Evolutionary conservation across 225 moss, liverwort and hornwort species (phyloP).

Genomic region (Anthoceros angustus): DNA sequence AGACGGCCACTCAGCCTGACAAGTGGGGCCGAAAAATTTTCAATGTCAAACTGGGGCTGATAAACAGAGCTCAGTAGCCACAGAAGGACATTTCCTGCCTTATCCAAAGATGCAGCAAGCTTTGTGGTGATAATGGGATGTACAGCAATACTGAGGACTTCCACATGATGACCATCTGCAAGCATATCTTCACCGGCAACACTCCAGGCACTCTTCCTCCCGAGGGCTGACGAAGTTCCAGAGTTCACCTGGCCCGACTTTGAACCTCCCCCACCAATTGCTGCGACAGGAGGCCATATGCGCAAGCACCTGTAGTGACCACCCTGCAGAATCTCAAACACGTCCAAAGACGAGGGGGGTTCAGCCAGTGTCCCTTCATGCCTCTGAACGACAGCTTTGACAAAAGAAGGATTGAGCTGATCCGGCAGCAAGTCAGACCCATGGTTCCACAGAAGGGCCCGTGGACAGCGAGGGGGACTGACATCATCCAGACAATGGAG

Average conservation of each 20-base stretch:
- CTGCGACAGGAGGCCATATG: conserved; percentile 92
- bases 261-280: conserved; percentile 43
- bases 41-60: conserved; percentile 59
- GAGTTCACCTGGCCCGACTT: conserved; percentile 30
- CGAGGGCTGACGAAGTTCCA: conserved; percentile 16
- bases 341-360: conserved; percentile 79
- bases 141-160: conserved; percentile 49
- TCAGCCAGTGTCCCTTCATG: conserved; percentile 56
- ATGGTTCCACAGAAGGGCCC: conserved; percentile 65
- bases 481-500: conserved; percentile 86
- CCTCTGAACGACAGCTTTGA: conserved; percentile 80
- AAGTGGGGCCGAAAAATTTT: conserved; percentile 49
- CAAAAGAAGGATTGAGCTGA: conserved; percentile 33
- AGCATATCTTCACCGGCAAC: conserved; percentile 54
- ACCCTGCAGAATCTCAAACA: conserved; percentile 72
- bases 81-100: conserved; percentile 46
- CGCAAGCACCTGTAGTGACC: conserved; percentile 83
- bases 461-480: conserved; percentile 58
- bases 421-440: conserved; percentile 42
- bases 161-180: conserved; percentile 64
- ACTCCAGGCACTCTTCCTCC: conserved; percentile 69
- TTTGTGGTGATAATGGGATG: conserved; percentile 51
- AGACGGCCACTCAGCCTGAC: conserved; percentile 70
- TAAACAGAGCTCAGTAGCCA: conserved; percentile 64
- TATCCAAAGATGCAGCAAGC: conserved; percentile 82